These are phyloP conservation scores for Ceratopteris richardii DNA, from an alignment of 75 land plant genomes.

Conservation along the genomic window DNA sequence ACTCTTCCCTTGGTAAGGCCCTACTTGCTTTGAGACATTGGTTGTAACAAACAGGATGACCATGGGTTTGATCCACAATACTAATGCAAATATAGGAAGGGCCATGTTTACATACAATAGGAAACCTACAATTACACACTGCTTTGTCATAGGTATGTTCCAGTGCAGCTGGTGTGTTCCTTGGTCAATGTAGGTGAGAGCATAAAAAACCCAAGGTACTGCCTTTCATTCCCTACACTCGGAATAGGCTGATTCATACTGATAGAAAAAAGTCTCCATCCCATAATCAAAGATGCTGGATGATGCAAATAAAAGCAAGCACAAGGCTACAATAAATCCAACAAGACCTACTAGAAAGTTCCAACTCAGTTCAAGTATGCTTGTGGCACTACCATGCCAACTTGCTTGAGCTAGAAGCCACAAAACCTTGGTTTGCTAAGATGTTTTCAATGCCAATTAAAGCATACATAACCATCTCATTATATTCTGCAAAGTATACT, in stretches of 20 bases:
- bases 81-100: constrained; percentile 22
- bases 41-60: constrained; percentile 7
- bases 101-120: constrained; percentile 34
- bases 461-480: constrained; percentile 22
- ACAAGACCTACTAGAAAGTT: constrained; percentile 32
- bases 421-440: constrained; percentile 25
- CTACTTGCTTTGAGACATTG: not conserved
- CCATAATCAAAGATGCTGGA: constrained; percentile 11
- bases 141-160: constrained; percentile 46
- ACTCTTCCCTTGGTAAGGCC: not conserved
- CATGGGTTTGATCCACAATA: constrained; percentile 63
- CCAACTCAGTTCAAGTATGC: constrained; percentile 37
- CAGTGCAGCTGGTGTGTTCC: constrained; percentile 73
- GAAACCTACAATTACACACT: constrained; percentile 24
- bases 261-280: constrained; percentile 10
- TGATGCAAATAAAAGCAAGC: constrained; percentile 9
- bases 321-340: constrained; percentile 36
- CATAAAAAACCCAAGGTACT: constrained; percentile 3
- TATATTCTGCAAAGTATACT: constrained; percentile 34
- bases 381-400: constrained; percentile 49
- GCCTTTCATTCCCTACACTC: constrained; percentile 11
- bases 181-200: constrained; percentile 21
- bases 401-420: constrained; percentile 24
- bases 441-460: constrained; percentile 25
- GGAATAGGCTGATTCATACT: no score